Base-by-base conservation (phyloP, 768 basidiomycete species). In the Leucocoprinus sp. region DNA sequence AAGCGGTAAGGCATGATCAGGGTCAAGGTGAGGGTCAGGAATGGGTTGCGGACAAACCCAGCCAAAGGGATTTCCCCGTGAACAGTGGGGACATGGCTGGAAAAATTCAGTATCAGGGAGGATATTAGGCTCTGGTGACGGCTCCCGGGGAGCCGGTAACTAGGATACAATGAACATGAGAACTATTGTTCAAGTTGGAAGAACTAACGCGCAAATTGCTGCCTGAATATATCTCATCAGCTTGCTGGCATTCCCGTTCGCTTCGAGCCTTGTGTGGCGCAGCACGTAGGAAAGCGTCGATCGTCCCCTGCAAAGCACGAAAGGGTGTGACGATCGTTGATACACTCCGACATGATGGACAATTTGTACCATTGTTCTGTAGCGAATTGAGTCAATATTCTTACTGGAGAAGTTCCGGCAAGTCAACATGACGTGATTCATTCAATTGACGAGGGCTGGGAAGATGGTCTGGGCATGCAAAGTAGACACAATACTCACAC, bases 41-140 rank as follows among this genome's bases (percentile, higher is more conserved):
- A 92, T 78, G 28, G 89, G 89, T 40, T 78, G 72, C n/a, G 86
- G 81, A 56, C 89, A 92, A 52, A 71, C 68, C 84, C 86, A 92
- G 2, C 83, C 86, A 54, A 72, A 86, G 5, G 72, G 70, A 54
- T 92, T 91, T 41, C 76, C 78, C 1, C 74, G 67, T 12, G 62
- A 33, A 55, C 88, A 91, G 52, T 90, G 85, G 0, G 89, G 85
- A 57, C 89, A 92, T 5, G 89, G 89, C 8, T 82, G 79, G 1
- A 77, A 76, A 60, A 71, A 81, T 42, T 87, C 83, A 15, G 68
- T 63, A 43, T 74, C 78, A 34, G 74, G 69, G 55, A 82, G 76
- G 34, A 87, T 62, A 55, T 76, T 77, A 28, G 84, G 83, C 57
- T 88, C 83, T 15, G 89, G 87, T 4, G 86, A 86, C 2, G 75